Base-by-base conservation (phyloP, 441 rosid genomes). In the Populus hybrid region DNA sequence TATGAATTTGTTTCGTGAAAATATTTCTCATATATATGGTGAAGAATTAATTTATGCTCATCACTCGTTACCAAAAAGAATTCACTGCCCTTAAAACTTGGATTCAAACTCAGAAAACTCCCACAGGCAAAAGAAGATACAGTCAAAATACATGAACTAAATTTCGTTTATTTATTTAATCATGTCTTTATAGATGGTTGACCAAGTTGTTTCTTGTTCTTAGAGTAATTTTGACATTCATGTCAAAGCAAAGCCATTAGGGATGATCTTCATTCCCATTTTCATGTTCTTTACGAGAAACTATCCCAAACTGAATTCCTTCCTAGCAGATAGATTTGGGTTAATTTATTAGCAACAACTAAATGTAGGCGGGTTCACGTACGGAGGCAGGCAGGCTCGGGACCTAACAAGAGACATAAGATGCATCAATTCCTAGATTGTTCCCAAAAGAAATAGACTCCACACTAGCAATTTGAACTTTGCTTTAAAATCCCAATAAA, bases 341-440 rank as follows among this genome's bases (percentile, higher is more conserved):
- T 59, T 30, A 18, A 50, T 26, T 14, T 50, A 57, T 11, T 1
- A 8, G 46, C 54, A 30, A 11, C 10, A 14, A 16, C 4, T 20
- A 28, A n/a, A 30, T 18, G 2, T 3, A 26, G 1, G 40, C 10
- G 34, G 20, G 57, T 46, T 46, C 57, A 14, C 6, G 57, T 46
- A 46, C 57, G 57, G 57, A 35, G 3, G 18, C 24, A 36, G 18
- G 30, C 35, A 75, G 18, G 67, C 23, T 76, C 65, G 64, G 57
- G 61, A 71, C 61, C 72, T 67, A 72, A 36, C 63, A 42, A 67
- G 69, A 59, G 81, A 81, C 84, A 81, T 23, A 1, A 69, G 73
- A 64, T 67, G 76, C 83, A 76, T 36, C 82, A 75, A 23, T 80
- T 82, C 76, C 84, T 2, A 80, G 79, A 66, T 14, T 85, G 87